Evolutionary conservation across 441 rosid genomes (phyloP), one percentile per base, ranked within the genome.

Genomic region (Croton laevigatus): DNA sequence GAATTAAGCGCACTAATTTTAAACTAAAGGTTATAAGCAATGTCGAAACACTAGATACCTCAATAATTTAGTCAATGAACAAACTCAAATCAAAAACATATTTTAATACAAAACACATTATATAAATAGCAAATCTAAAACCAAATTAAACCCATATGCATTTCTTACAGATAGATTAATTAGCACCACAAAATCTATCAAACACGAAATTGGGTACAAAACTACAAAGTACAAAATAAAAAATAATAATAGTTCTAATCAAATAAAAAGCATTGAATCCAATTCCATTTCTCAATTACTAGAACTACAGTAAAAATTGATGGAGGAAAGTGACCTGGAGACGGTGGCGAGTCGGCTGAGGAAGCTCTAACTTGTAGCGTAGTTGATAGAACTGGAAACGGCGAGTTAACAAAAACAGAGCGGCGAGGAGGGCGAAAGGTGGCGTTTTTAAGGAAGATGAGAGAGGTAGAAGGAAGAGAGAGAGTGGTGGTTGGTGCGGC

Each of bases 341-440:
- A 69, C 27, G 91, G 62, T 0, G 88, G 62, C 0, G 81, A 64
- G 55, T 71, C 79, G 48, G 83, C 75, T 71, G 88, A 83, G 68
- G 91, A 86, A 81, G 90, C 97, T 78, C 80, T 77, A 82, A 84
- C 77, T 20, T 86, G 89, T 71, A 84, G 78, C 69, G 84, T 48
- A 23, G 78, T 75, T 59, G 84, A 65, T 60, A 74, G 87, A 59
- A 79, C 48, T 53, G 75, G 77, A 7, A 63, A 1, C 8, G 65
- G 65, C 20, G 86, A 83, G 78, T 78, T 76, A 67, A 76, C 49
- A 38, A 73, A 70, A 72, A 77, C 58, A n/a, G 81, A 59, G 75
- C 79, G 81, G 10, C 73, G 84, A 45, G 54, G 80, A 38, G 59
- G 46, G 22, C 70, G 76, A 19, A 57, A 76, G 52, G 79, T 10